Conservation (phyloP, 495 filamentous ascomycete species). For the Daldinia bambusicola region DNA sequence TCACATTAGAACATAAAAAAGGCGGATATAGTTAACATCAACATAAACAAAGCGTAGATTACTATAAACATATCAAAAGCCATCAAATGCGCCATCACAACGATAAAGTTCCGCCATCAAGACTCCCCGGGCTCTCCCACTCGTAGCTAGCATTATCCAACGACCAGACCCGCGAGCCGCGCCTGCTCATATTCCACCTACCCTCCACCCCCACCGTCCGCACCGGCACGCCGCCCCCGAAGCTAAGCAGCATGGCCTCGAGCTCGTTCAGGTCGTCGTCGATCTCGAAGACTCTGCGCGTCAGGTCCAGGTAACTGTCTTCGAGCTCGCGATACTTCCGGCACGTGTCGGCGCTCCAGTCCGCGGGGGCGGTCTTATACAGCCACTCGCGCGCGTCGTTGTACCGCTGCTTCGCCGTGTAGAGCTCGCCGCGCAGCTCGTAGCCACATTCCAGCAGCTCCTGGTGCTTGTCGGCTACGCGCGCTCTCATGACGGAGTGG, state of each 20-base stretch:
- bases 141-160: constrained; percentile 5
- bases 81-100: not conserved
- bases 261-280: constrained; percentile 19
- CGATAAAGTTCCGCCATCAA: not conserved
- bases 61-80: not conserved
- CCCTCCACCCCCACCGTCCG: not conserved
- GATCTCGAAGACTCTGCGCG: constrained; percentile 1
- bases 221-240: not conserved
- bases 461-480: not conserved
- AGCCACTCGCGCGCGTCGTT: constrained; percentile 2
- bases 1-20: too few relatives aligned
- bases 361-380: not conserved
- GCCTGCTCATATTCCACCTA: not conserved
- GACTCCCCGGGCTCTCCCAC: not conserved
- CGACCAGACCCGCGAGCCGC: constrained; percentile 1
- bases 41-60: too few relatives aligned
- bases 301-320: constrained; percentile 10
- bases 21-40: too few relatives aligned
- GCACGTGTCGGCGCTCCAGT: constrained; percentile 26
- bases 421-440: not conserved
- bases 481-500: not conserved
- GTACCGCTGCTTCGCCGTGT: constrained; percentile 9
- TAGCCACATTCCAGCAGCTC: constrained; percentile 5
- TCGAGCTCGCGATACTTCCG: constrained; percentile 11
- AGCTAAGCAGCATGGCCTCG: constrained; percentile 16